phyloP scores from a whole-genome alignment of 108 stramenopile genomes.

The Skeletonema marinoi region DNA sequence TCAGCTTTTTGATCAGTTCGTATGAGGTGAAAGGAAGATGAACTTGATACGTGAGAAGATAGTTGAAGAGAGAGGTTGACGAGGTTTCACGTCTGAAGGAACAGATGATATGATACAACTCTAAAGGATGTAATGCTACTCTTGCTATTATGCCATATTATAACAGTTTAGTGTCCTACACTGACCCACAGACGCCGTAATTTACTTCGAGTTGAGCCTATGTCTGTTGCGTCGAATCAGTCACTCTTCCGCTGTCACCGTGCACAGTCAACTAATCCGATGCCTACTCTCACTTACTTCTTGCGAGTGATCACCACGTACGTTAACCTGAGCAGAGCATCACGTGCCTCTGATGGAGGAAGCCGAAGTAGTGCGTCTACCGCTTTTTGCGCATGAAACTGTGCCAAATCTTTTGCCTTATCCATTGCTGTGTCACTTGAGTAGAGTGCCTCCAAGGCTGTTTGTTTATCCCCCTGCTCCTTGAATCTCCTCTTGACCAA shows the following conservation, averaged over 20 bases:
- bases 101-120: no score
- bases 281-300: slow-evolving; percentile 61
- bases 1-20: no score
- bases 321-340: slow-evolving; percentile 87
- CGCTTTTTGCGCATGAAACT: slow-evolving; percentile 91
- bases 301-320: slow-evolving; percentile 92
- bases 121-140: no score
- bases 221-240: not conserved
- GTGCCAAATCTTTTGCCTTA: slow-evolving; percentile 82
- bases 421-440: slow-evolving; percentile 87
- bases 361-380: slow-evolving; percentile 86
- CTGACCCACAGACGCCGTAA: not conserved
- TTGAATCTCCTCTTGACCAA: slow-evolving; percentile 93
- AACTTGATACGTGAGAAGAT: no score
- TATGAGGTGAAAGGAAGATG: no score
- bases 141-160: not conserved
- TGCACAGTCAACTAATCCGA: not conserved
- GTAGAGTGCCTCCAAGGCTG: slow-evolving; percentile 80
- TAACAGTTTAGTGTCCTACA: not conserved
- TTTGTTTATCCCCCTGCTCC: slow-evolving; percentile 91
- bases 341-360: slow-evolving; percentile 86
- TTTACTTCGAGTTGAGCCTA: not conserved
- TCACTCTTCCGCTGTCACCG: not conserved
- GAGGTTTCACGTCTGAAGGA: no score
- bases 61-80: no score